Conservation (phyloP, 2,329 filamentous ascomycete genomes). For the Dactylonectria macrodidyma region DNA sequence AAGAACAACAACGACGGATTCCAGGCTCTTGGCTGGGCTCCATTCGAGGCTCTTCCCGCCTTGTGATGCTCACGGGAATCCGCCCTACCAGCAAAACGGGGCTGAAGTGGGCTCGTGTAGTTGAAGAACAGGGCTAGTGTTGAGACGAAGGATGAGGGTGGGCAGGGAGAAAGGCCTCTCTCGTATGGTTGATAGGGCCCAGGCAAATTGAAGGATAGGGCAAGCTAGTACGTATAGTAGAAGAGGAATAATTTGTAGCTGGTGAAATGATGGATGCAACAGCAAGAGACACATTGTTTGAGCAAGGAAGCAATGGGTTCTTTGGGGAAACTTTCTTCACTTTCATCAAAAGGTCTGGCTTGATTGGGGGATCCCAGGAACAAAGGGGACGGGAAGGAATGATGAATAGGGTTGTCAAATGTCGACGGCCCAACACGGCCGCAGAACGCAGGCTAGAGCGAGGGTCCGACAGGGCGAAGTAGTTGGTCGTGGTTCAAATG, state of each 20-base stretch:
- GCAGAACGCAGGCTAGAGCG: not conserved
- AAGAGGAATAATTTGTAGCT: slow-evolving; percentile 3
- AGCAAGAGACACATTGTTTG: not conserved
- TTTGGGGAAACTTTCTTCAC: not conserved
- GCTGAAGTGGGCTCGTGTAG: slow-evolving; percentile 29
- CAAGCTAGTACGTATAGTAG: not conserved
- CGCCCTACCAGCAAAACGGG: slow-evolving; percentile 28
- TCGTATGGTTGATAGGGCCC: slow-evolving; percentile 8
- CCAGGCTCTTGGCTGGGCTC: slow-evolving; percentile 34
- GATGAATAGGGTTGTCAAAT: not conserved
- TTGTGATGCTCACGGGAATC: slow-evolving; percentile 11
- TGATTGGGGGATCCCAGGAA: not conserved
- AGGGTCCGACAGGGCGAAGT: slow-evolving; percentile 8
- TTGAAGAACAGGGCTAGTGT: slow-evolving; percentile 28
- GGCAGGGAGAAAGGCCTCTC: slow-evolving; percentile 9
- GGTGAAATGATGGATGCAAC: slow-evolving; percentile 1
- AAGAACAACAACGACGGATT: slow-evolving; percentile 31
- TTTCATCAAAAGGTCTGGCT: not conserved
- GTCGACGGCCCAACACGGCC: slow-evolving; percentile 4
- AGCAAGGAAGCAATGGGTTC: slow-evolving; percentile 1
- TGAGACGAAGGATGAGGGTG: slow-evolving; percentile 9
- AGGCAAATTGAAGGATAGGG: slow-evolving; percentile 12
- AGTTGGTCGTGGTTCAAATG: not conserved
- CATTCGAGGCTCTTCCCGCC: slow-evolving; percentile 33
- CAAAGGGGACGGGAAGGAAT: not conserved